Base-by-base conservation (phyloP, 371 early-diverging fungal species). In the Saksenaea oblongispora region DNA sequence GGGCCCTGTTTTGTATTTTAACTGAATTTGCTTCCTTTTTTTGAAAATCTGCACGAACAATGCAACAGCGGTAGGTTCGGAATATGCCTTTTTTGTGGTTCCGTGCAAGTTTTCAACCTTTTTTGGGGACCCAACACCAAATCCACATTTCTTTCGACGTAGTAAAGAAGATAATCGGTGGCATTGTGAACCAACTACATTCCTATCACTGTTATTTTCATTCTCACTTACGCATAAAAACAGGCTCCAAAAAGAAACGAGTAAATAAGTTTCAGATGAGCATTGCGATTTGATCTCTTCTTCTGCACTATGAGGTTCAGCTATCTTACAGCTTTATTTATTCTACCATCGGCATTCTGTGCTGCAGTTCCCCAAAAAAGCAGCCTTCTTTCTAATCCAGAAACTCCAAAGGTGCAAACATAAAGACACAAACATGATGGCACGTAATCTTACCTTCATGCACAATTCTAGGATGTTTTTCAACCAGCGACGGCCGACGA, bases 161-260 rank as follows among this genome's bases (percentile, higher is more conserved):
- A n/a, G 44, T 44, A n/a, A 11, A 7, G 18, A n/a, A 18, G n/a
- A 44, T 47, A 47, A 18, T 22, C n/a, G 22, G 22, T 47, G 18
- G 22, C 22, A 47, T 22, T 10, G 22, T 47, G 51, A 22, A 47
- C 39, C 39, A 39, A 39, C 51, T 22, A 47, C 51, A 47, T 47
- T 47, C 51, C 51, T 22, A 18, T 47, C 10, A 22, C 18, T 22
- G 51, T 22, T 5, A 8, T 17, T 44, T 47, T 22, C 51, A 47
- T 47, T 47, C 51, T 47, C 51, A 47, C 51, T 10, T 47, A 7
- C 24, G 24, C 51, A 47, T 47, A 47, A 47, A 47, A 47, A 47
- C n/a, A 22, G 18, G 51, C 7, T 22, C 2, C 3, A 22, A 7
- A 47, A 17, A 22, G 22, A 47, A 47, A 47, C 9, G 24, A 9